Percentiles rank a stretch among this genome's conserved stretches.
Conservation (phyloP, 768 basidiomycete species). For the Leccinum incarnatum region DNA sequence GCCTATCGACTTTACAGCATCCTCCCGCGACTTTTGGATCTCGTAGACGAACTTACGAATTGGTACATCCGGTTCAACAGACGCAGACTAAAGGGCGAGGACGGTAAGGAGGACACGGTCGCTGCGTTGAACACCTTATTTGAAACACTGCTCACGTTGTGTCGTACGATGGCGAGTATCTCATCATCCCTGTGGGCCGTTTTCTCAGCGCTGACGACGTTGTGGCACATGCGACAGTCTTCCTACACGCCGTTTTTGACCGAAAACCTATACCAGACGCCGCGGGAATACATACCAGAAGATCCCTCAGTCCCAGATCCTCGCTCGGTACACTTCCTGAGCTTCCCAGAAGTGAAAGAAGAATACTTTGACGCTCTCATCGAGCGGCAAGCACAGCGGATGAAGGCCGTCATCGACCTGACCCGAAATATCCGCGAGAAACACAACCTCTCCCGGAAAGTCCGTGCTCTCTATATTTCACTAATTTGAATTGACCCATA, state of each 20-base stretch:
- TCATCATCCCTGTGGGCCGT: background rate
- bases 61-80: conserved; percentile 99
- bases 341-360: conserved; percentile 89
- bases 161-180: conserved; percentile 85
- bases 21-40: conserved; percentile 88
- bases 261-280: conserved; percentile 92
- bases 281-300: conserved; percentile 81
- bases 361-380: conserved; percentile 94
- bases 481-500: background rate
- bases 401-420: conserved; percentile 94
- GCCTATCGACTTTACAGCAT: conserved; percentile 97
- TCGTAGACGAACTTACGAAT: conserved; percentile 96
- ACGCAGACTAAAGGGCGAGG: conserved; percentile 91
- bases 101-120: conserved; percentile 82
- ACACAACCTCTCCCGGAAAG: conserved; percentile 87
- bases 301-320: conserved; percentile 69
- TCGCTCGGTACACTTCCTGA: conserved; percentile 92
- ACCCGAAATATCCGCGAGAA: conserved; percentile 85
- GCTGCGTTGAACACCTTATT: conserved; percentile 93
- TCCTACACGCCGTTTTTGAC: conserved; percentile 98
- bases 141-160: conserved; percentile 91
- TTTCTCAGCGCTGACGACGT: conserved; percentile 1
- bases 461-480: conserved; percentile 28
- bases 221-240: conserved; percentile 49
- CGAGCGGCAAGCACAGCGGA: conserved; percentile 90